phyloP scores from a whole-genome alignment of 805 yeast species.

The Candida quercuum region DNA sequence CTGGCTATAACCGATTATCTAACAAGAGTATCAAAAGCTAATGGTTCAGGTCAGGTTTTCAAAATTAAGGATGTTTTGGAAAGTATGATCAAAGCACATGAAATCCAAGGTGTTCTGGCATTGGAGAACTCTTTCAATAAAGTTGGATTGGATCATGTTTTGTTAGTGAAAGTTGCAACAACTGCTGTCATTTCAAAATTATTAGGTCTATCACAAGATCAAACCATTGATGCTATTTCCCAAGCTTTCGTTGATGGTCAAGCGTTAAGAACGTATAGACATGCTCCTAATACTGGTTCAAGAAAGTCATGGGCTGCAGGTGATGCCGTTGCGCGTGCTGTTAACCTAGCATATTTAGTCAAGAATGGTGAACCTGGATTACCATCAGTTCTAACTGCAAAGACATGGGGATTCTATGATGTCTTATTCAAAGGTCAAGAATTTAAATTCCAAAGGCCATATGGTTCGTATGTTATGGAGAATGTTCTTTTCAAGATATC shows the following conservation, averaged over 20 bases:
- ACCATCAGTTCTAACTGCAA: slow-evolving; percentile 53
- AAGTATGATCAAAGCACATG: slow-evolving; percentile 59
- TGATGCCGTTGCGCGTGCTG: slow-evolving; percentile 56
- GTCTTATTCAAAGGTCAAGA: slow-evolving; percentile 49
- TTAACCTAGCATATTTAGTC: slow-evolving; percentile 47
- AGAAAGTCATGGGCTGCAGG: slow-evolving; percentile 69
- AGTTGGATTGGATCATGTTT: slow-evolving; percentile 57
- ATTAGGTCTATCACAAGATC: slow-evolving; percentile 44
- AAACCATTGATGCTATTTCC: slow-evolving; percentile 50
- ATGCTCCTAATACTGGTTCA: slow-evolving; percentile 59
- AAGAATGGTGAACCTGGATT: slow-evolving; percentile 49
- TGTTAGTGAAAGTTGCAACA: slow-evolving; percentile 54
- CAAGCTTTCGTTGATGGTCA: slow-evolving; percentile 62
- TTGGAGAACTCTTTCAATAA: slow-evolving; percentile 54
- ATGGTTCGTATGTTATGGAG: slow-evolving; percentile 58
- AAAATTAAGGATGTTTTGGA: slow-evolving; percentile 46
- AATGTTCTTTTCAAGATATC: slow-evolving; percentile 57
- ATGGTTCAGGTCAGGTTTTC: slow-evolving; percentile 37
- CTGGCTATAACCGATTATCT: slow-evolving; percentile 53
- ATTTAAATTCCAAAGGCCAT: slow-evolving; percentile 48
- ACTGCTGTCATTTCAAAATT: slow-evolving; percentile 54
- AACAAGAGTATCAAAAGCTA: slow-evolving; percentile 38
- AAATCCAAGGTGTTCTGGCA: slow-evolving; percentile 55
- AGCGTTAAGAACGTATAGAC: slow-evolving; percentile 54
- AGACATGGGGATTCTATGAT: slow-evolving; percentile 61